These are phyloP conservation scores for Fusarium praegraminearum DNA, from an alignment of 2,329 filamentous ascomycete genomes.

Conservation along the genomic window DNA sequence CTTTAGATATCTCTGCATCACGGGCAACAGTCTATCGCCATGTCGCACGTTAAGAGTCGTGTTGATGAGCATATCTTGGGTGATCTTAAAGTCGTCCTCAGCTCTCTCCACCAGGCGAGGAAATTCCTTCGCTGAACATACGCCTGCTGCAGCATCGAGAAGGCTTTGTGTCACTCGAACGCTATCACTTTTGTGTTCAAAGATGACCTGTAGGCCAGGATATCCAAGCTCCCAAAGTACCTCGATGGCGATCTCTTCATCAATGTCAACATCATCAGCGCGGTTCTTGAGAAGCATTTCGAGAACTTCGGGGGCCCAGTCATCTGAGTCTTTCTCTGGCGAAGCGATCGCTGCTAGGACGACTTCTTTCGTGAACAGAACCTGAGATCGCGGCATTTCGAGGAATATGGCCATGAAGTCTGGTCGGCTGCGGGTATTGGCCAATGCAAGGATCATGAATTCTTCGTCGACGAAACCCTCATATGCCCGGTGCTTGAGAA, in stretches of 20 bases:
- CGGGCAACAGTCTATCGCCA: slow-evolving; percentile 26
- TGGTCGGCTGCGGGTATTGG: slow-evolving; percentile 24
- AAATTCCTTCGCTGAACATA: slow-evolving; percentile 30
- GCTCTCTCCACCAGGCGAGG: slow-evolving; percentile 15
- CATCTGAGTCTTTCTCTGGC: slow-evolving; percentile 20
- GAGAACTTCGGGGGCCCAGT: slow-evolving; percentile 31
- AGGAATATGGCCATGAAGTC: slow-evolving; percentile 32
- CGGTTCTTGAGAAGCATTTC: slow-evolving; percentile 31
- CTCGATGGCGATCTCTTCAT: slow-evolving; percentile 25
- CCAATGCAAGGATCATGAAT: slow-evolving; percentile 25
- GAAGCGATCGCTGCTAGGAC: slow-evolving; percentile 24
- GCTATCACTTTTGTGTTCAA: slow-evolving; percentile 24
- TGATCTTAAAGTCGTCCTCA: slow-evolving; percentile 29
- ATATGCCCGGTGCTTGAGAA: slow-evolving; percentile 24
- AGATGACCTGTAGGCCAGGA: slow-evolving; percentile 20
- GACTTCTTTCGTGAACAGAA: slow-evolving; percentile 27
- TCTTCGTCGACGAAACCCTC: slow-evolving; percentile 24
- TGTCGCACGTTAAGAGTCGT: slow-evolving; percentile 23
- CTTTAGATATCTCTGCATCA: slow-evolving; percentile 26
- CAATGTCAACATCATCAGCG: slow-evolving; percentile 28
- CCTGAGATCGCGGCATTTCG: slow-evolving; percentile 18
- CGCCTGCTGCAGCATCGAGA: slow-evolving; percentile 24
- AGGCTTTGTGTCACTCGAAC: slow-evolving; percentile 22
- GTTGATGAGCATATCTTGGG: slow-evolving; percentile 34
- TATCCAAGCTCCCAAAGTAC: slow-evolving; percentile 20